Conservation (phyloP, 768 basidiomycete species). For the Rhizopogon vinicolor region DNA sequence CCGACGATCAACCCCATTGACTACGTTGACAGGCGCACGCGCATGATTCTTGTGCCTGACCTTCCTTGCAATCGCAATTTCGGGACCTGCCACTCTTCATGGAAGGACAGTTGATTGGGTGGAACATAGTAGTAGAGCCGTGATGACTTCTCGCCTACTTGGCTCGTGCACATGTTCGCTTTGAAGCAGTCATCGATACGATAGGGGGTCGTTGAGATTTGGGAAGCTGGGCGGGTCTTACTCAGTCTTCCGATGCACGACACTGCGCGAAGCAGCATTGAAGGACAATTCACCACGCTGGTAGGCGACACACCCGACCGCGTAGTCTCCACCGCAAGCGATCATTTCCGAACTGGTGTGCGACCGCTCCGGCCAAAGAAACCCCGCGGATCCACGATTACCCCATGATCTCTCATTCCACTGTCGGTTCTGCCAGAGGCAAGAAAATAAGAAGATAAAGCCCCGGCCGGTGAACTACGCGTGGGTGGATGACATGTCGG, state of each 20-base stretch:
- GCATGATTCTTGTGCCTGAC: conserved; percentile 24
- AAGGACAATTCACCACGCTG: conserved; percentile 71
- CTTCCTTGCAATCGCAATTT: conserved; percentile 32
- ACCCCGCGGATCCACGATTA: conserved; percentile 18
- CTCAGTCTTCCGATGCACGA: conserved; percentile 63
- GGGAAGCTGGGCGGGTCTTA: conserved; percentile 68
- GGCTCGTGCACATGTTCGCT: conserved; percentile 28
- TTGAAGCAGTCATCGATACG: conserved; percentile 83
- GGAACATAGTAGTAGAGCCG: conserved; percentile 43
- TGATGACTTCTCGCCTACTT: conserved; percentile 15
- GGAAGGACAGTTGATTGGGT: conserved; percentile 35
- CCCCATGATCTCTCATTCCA: conserved; percentile 19
- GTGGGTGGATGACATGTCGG: conserved; percentile 45
- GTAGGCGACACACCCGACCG: conserved; percentile 67
- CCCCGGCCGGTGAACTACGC: conserved; percentile 61
- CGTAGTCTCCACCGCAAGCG: conserved; percentile 59
- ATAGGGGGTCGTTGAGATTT: conserved; percentile 76
- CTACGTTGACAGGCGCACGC: conserved; percentile 2
- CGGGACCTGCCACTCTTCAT: conserved; percentile 32
- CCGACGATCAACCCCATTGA: neutral
- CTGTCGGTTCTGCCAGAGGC: conserved; percentile 14
- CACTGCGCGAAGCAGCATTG: conserved; percentile 36
- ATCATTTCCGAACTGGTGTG: conserved; percentile 69
- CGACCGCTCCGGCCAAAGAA: conserved; percentile 40
- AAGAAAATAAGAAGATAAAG: conserved; percentile 28